Conservation (phyloP, 257 asterid species). For the Fraxinus anomala region DNA sequence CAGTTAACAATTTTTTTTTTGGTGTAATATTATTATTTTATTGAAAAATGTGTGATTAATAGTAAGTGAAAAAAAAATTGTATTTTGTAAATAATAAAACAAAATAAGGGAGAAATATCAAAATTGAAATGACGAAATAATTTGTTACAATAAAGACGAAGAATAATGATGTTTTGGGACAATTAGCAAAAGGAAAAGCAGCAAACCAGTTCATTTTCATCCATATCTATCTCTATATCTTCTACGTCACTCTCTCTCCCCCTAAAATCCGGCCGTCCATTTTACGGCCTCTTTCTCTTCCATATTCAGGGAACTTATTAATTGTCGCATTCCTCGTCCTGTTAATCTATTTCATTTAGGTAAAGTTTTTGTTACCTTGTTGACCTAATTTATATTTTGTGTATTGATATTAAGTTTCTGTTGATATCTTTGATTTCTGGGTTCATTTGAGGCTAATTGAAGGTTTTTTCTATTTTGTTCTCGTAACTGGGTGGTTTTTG, state of each 20-base stretch:
- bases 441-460: not conserved
- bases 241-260: conserved; percentile 17
- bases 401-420: not conserved
- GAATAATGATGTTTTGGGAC: too few relatives aligned
- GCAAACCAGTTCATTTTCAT: conserved; percentile 22
- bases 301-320: conserved; percentile 9
- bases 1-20: too few relatives aligned
- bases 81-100: too few relatives aligned
- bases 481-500: not conserved
- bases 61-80: too few relatives aligned
- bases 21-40: too few relatives aligned
- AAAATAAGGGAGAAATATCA: too few relatives aligned
- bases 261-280: conserved; percentile 37
- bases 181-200: not conserved
- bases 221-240: conserved; percentile 31
- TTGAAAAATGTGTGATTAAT: too few relatives aligned
- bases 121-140: too few relatives aligned
- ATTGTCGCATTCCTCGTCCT: not conserved
- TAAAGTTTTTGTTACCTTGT: not conserved
- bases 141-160: too few relatives aligned
- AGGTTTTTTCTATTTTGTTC: not conserved
- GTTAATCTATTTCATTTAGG: conserved; percentile 20
- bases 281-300: conserved; percentile 29
- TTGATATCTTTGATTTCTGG: not conserved
- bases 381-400: conserved; percentile 8